Percentiles rank a stretch among this genome's conserved stretches.
Conservation (phyloP, 192 early-diverging fungal species). For the Neocallimastix lanati region DNA sequence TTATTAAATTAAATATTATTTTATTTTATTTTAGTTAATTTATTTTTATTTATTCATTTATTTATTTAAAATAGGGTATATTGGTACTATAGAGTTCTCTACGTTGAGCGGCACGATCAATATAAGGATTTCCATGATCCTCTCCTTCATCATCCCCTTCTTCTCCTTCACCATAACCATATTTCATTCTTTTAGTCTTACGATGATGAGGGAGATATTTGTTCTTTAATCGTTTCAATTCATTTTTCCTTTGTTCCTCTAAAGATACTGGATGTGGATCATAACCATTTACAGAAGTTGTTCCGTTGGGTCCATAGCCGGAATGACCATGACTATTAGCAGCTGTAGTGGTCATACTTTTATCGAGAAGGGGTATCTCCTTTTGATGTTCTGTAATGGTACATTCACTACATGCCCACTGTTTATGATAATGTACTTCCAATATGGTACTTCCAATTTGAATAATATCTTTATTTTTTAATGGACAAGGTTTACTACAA, state of each 20-base stretch:
- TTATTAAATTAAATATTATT: not conserved
- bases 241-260: not conserved
- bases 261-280: not conserved
- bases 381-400: slow-evolving; percentile 14
- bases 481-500: slow-evolving; percentile 25
- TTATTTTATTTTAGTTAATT: not conserved
- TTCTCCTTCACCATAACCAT: too few relatives aligned
- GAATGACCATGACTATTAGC: not conserved
- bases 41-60: not conserved
- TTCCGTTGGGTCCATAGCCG: not conserved
- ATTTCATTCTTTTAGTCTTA: not conserved
- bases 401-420: slow-evolving; percentile 43
- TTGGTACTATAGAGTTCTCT: not conserved
- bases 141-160: not conserved
- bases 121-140: not conserved
- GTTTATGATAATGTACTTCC: slow-evolving; percentile 41
- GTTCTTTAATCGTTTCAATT: not conserved
- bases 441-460: slow-evolving; percentile 35
- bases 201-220: not conserved
- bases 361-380: not conserved
- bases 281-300: not conserved
- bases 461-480: slow-evolving; percentile 37
- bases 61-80: not conserved
- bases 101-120: not conserved
- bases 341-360: not conserved